Base-by-base conservation (phyloP, 352 stramenopile genomes). In the Pelagophyceae sp. region DNA sequence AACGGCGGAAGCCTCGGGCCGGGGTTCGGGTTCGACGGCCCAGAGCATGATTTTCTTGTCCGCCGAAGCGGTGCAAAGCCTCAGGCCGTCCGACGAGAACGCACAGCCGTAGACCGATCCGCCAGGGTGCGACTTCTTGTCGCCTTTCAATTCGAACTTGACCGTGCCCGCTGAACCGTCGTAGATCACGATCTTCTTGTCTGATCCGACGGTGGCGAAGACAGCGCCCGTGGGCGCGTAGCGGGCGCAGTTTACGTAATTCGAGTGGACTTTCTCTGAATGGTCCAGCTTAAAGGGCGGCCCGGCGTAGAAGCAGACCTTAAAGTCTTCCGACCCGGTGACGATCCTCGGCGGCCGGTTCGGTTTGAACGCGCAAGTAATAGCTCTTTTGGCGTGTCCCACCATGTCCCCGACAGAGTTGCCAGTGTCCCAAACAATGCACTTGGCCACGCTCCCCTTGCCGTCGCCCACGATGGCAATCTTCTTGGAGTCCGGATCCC, bases 371-470 rank as follows among this genome's bases (percentile, higher is more conserved):
- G 94, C 91, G 64, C 94, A 87, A 58, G 90, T 94, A 38, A 93
- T 83, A 38, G 95, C 96, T 75, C 91, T 89, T 85, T 98, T 97
- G 69, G 91, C 85, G 87, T 98, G 94, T 64, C 92, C 91, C 37
- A 91, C 87, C 79, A 98, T 93, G 80, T 97, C 91, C 40, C 96
- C 95, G 38, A 96, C 87, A 70, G 83, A 96, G 81, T 96, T 97
- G 72, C 94, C 96, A 0, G 93, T 98, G 83, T 99, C 96, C 93
- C 94, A 98, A 86, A 95, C 94, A 83, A 99, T 96, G 72, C 93
- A 83, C 37, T 83, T 79, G 1, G 79, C 65, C 38, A 81, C 76
- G 31, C 79, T 65, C 0, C 71, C 32, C 50, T 63, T 77, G 20
- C 79, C 77, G 33, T 86, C 84, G 3, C 83, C 84, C 1, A 79